phyloP scores from a whole-genome alignment of 306 rosid genomes.

The Sindora glabra region DNA sequence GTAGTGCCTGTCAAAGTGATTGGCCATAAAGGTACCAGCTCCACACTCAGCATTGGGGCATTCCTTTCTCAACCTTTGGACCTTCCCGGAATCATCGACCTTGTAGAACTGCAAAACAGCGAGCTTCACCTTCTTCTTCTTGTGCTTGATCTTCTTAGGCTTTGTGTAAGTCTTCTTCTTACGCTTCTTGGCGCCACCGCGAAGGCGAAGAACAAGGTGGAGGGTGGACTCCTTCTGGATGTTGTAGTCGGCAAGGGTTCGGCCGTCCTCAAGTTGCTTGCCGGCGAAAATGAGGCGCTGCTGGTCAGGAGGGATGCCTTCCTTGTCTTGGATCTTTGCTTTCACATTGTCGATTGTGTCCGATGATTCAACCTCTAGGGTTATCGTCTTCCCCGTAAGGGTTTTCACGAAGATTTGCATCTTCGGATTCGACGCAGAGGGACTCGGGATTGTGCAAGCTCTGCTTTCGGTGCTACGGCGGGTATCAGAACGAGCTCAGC shows the following conservation, averaged over 20 bases:
- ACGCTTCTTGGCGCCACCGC: constrained; percentile 31
- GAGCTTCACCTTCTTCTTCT: constrained; percentile 26
- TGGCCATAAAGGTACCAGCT: constrained; percentile 24
- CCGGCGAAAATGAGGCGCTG: constrained; percentile 27
- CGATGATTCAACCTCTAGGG: constrained; percentile 29
- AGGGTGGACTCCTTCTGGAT: constrained; percentile 33
- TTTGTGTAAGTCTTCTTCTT: constrained; percentile 38
- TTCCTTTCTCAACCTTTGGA: constrained; percentile 28
- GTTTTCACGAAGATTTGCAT: constrained; percentile 31
- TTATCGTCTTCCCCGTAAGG: constrained; percentile 19
- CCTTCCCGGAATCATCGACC: constrained; percentile 32
- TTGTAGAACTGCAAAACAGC: constrained; percentile 23
- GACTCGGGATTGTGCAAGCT: neutral
- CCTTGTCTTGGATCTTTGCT: too few relatives aligned
- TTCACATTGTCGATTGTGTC: too few relatives aligned
- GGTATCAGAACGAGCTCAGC: neutral
- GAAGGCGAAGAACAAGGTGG: constrained; percentile 24
- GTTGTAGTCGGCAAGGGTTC: constrained; percentile 29
- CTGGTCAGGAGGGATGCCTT: too few relatives aligned
- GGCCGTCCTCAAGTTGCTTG: constrained; percentile 25
- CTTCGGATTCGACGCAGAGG: neutral
- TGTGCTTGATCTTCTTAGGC: constrained; percentile 36
- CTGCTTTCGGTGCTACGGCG: neutral
- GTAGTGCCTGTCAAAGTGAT: constrained; percentile 31
- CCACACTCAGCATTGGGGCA: constrained; percentile 30